These are phyloP conservation scores for Pseudogymnoascus sp. DNA, from an alignment of 2,329 filamentous ascomycete species.

Conservation along the genomic window DNA sequence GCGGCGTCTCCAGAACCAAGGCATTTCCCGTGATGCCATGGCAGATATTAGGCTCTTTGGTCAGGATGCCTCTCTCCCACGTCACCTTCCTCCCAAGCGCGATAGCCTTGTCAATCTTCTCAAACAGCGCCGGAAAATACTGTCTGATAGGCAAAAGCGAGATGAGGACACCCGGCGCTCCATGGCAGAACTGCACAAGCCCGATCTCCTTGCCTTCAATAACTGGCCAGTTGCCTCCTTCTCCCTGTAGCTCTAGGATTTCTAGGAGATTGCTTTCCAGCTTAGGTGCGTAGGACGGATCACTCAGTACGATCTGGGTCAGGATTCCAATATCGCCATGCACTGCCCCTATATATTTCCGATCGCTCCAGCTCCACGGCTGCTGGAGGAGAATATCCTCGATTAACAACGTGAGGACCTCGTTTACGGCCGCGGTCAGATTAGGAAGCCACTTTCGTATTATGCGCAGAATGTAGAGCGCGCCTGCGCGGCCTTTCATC, in stretches of 20 bases:
- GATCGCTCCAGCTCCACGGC: slow-evolving; percentile 59
- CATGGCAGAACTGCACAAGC: slow-evolving; percentile 62
- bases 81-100: slow-evolving; percentile 46
- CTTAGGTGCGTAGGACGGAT: slow-evolving; percentile 46
- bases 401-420: slow-evolving; percentile 51
- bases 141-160: slow-evolving; percentile 51
- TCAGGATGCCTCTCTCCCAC: slow-evolving; percentile 53
- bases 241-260: slow-evolving; percentile 53
- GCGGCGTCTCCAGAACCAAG: slow-evolving; percentile 35
- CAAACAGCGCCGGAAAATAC: slow-evolving; percentile 49
- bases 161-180: slow-evolving; percentile 56
- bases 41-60: slow-evolving; percentile 59
- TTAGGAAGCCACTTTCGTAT: slow-evolving; percentile 37
- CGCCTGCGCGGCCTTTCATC: slow-evolving; percentile 57
- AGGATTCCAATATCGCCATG: slow-evolving; percentile 66
- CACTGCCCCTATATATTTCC: slow-evolving; percentile 57
- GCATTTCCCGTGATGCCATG: slow-evolving; percentile 62
- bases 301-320: slow-evolving; percentile 59
- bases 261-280: slow-evolving; percentile 48
- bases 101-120: slow-evolving; percentile 48
- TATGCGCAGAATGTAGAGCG: slow-evolving; percentile 61
- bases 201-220: slow-evolving; percentile 38
- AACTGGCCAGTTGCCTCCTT: slow-evolving; percentile 56
- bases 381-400: slow-evolving; percentile 50
- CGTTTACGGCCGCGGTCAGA: slow-evolving; percentile 43